Conservation (phyloP, 495 filamentous ascomycete species). For the Talaromyces nanjingensis region DNA sequence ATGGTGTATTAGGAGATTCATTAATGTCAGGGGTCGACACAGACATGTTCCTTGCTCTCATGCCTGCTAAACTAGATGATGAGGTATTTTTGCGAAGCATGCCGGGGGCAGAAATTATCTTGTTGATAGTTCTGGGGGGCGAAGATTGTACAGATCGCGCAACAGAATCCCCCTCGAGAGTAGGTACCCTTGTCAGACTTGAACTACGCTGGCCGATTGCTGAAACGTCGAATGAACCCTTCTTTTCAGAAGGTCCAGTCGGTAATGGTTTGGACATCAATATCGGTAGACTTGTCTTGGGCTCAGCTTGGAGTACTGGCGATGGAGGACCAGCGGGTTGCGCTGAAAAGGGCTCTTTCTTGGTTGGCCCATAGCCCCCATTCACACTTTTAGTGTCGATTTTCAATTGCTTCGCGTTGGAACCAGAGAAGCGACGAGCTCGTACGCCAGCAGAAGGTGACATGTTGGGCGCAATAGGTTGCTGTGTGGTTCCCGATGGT, state of each 20-base stretch:
- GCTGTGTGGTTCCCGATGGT: slow-evolving; percentile 19
- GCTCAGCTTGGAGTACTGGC: slow-evolving; percentile 25
- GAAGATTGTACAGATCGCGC: slow-evolving; percentile 33
- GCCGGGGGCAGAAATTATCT: slow-evolving; percentile 46
- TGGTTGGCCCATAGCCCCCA: slow-evolving; percentile 31
- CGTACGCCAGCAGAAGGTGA: slow-evolving; percentile 51
- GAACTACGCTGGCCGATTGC: slow-evolving; percentile 19
- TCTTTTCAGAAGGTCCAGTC: neutral
- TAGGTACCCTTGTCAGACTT: slow-evolving; percentile 31
- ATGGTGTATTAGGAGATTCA: slow-evolving; percentile 65
- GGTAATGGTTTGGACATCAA: slow-evolving; percentile 5
- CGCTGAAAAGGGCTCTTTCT: slow-evolving; percentile 32
- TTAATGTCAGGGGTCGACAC: slow-evolving; percentile 65
- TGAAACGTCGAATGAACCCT: slow-evolving; percentile 25
- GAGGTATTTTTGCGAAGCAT: slow-evolving; percentile 71
- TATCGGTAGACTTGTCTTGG: slow-evolving; percentile 16
- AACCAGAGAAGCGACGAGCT: slow-evolving; percentile 73
- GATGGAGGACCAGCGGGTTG: slow-evolving; percentile 17
- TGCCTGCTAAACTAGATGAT: slow-evolving; percentile 63
- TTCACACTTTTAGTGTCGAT: slow-evolving; percentile 67
- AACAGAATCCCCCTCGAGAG: slow-evolving; percentile 34
- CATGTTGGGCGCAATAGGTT: slow-evolving; percentile 21
- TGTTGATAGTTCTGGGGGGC: slow-evolving; percentile 40
- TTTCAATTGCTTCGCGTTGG: slow-evolving; percentile 72
- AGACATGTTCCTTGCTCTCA: slow-evolving; percentile 67